Base-by-base conservation (phyloP, 768 basidiomycete genomes). In the Pilatotrama ljubarskyi region DNA sequence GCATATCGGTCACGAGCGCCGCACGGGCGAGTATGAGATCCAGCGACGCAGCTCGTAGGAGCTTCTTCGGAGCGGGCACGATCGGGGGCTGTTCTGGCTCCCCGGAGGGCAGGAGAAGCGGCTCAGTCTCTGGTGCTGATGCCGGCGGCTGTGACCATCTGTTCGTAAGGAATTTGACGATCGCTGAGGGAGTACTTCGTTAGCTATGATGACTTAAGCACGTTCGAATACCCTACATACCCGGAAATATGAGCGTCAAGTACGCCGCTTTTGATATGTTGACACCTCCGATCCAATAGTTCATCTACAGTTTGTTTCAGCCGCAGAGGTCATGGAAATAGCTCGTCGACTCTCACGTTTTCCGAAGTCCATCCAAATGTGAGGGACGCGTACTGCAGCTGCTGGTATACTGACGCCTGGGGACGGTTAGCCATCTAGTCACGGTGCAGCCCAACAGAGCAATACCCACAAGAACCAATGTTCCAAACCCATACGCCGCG, bases 361-460 rank as follows among this genome's bases (percentile, higher is more conserved):
- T 88, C 86, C 22, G 90, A 77, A 22, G 73, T 79, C 91, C 90
- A 93, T 1, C 79, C 77, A 69, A 87, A 91, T 2, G 75, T 78
- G 1, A 77, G 71, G 5, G 81, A 77, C 1, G 84, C 83, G 69
- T 88, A 93, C 64, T 90, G 87, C 56, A 91, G 80, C 64, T 86
- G 66, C 78, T 84, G 3, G 75, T 65, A 59, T 76, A 54, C 75
- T 2, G 84, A 80, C 5, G 83, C 84, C 90, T 91, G 29, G 0
- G 25, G 10, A 40, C 10, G 3, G 48, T 52, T 9, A 48, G 38
- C 1, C 7, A 36, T 0, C 10, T n/a, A 10, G 2, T 6, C 26
- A 14, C n/a, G 13, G 14, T 14, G 20, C 22, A 18, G 38, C 2
- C 20, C 3, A n/a, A 15, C 14, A 1, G n/a, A 25, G 18, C 14